phyloP scores from a whole-genome alignment of 2,329 filamentous ascomycete species.

The Alternaria incomplexa region DNA sequence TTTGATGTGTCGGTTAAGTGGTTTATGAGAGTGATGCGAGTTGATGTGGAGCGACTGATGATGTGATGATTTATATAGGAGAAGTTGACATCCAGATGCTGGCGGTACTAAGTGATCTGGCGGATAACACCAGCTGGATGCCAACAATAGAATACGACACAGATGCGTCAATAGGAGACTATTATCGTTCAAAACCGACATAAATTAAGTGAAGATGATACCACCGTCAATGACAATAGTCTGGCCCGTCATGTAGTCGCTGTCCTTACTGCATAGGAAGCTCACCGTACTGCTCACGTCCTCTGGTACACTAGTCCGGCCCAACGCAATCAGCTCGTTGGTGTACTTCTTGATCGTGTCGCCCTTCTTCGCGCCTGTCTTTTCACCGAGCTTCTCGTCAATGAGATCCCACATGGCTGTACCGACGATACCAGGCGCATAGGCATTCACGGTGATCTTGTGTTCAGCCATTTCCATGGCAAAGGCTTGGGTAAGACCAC shows the following conservation, averaged over 20 bases:
- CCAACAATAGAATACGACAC: background rate
- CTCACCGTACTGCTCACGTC: conserved; percentile 69
- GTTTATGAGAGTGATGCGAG: too few species aligned
- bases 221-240: conserved; percentile 68
- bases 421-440: conserved; percentile 71
- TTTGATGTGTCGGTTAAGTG: too few species aligned
- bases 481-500: conserved; percentile 69
- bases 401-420: conserved; percentile 74
- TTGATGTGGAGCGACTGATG: too few species aligned
- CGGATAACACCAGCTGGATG: too few species aligned
- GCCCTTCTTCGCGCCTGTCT: conserved; percentile 58
- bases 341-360: conserved; percentile 63
- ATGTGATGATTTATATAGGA: too few species aligned
- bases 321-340: conserved; percentile 62
- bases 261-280: conserved; percentile 65
- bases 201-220: conserved; percentile 54
- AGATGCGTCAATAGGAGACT: background rate
- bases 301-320: conserved; percentile 64
- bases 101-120: too few species aligned
- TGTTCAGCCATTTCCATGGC: conserved; percentile 70
- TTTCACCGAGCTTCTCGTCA: conserved; percentile 64
- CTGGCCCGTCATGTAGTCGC: conserved; percentile 70
- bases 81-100: too few species aligned
- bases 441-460: conserved; percentile 70
- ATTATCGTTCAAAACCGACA: background rate